phyloP scores from a whole-genome alignment of 257 asterid genomes.

The Przewalskia tangutica region DNA sequence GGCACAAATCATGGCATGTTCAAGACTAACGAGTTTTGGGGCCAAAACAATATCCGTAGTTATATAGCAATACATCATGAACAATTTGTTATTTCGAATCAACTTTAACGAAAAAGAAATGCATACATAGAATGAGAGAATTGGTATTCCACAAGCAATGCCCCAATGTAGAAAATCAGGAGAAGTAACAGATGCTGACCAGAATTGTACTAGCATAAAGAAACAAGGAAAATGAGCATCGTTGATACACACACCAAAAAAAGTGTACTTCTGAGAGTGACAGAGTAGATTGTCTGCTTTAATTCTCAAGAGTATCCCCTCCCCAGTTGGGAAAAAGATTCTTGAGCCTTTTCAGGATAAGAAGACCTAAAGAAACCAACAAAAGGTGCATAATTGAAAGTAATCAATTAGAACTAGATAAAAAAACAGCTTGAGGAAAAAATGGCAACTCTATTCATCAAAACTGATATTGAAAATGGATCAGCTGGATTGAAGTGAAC shows the following conservation, averaged over 20 bases:
- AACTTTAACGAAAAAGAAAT: not conserved
- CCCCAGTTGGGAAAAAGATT: not conserved
- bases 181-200: not conserved
- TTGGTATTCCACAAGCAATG: not conserved
- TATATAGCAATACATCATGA: not conserved
- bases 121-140: not conserved
- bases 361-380: too few relatives aligned
- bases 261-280: not conserved
- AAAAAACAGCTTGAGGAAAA: not conserved
- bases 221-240: not conserved
- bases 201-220: not conserved
- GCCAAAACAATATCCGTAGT: not conserved
- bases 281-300: not conserved
- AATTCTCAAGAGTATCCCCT: not conserved
- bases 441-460: not conserved
- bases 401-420: not conserved
- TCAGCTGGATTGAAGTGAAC: slow-evolving; percentile 18
- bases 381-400: not conserved
- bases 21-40: not conserved
- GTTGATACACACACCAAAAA: not conserved
- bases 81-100: not conserved
- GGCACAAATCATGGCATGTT: not conserved
- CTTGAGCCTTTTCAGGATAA: not conserved
- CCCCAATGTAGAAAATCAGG: not conserved
- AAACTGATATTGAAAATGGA: not conserved